A percentile compares a stretch with the other conserved stretches of the same genome.
Conservation (phyloP, 2,329 filamentous ascomycete genomes). For the Curvularia hawaiiensis region DNA sequence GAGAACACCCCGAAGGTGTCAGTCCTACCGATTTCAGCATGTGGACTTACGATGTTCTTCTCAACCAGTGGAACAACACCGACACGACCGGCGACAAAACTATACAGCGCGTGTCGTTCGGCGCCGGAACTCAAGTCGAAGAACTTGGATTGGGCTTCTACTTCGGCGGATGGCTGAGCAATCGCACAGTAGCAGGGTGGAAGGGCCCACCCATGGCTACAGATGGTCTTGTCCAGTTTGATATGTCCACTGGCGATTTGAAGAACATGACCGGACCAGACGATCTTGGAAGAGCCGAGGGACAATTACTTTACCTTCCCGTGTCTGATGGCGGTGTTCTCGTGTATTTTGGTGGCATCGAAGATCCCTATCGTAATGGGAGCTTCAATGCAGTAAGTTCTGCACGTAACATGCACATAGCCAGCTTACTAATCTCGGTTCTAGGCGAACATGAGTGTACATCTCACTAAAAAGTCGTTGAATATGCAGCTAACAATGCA, state of each 20-base stretch:
- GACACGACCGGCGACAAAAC: conserved; percentile 42
- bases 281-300: conserved; percentile 61
- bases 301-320: conserved; percentile 64
- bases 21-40: conserved; percentile 56
- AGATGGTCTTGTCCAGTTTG: conserved; percentile 60
- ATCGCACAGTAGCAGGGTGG: conserved; percentile 60
- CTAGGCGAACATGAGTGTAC: conserved; percentile 46
- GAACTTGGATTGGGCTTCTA: conserved; percentile 64
- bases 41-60: conserved; percentile 63
- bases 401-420: conserved; percentile 5
- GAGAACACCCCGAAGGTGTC: conserved; percentile 53
- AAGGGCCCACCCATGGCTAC: conserved; percentile 55
- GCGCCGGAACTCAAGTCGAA: conserved; percentile 61
- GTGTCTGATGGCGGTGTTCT: conserved; percentile 64
- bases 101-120: conserved; percentile 60
- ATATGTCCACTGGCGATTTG: conserved; percentile 59
- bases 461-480: background rate
- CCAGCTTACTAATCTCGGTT: conserved; percentile 2
- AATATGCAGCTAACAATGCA: conserved; percentile 29
- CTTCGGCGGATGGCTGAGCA: conserved; percentile 67
- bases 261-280: conserved; percentile 61
- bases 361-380: conserved; percentile 55
- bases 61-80: conserved; percentile 61
- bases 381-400: conserved; percentile 45
- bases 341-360: conserved; percentile 66